phyloP scores from a whole-genome alignment of 139 green algal genomes.

The Chlorella sp. region DNA sequence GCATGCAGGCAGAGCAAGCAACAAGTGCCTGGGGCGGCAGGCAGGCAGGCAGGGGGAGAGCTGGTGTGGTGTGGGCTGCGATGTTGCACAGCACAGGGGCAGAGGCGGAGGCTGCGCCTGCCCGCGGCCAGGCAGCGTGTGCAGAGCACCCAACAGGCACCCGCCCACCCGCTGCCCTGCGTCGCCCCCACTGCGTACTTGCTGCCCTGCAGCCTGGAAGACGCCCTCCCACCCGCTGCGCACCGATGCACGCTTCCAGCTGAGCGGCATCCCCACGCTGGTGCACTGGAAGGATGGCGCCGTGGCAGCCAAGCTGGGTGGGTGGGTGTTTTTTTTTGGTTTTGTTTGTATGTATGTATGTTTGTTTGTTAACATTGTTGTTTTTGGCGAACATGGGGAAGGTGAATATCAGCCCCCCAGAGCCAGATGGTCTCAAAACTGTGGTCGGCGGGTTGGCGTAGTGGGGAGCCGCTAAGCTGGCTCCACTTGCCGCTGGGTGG shows the following conservation, averaged over 20 bases:
- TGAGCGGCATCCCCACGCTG: constrained; percentile 16
- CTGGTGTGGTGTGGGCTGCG: not conserved
- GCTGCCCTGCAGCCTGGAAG: constrained; percentile 13
- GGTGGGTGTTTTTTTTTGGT: too few relatives aligned
- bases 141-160: too few relatives aligned
- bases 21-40: too few relatives aligned
- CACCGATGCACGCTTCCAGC: constrained; percentile 19
- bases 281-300: not conserved
- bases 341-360: too few relatives aligned
- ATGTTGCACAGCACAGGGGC: not conserved
- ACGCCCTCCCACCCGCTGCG: constrained; percentile 13
- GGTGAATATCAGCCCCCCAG: too few relatives aligned
- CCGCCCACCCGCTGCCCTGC: not conserved
- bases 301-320: constrained; percentile 21
- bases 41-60: too few relatives aligned
- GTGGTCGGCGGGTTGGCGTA: too few relatives aligned
- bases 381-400: too few relatives aligned
- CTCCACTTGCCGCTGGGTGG: too few relatives aligned
- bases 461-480: too few relatives aligned
- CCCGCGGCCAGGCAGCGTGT: too few relatives aligned
- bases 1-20: not conserved
- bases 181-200: not conserved
- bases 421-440: not conserved
- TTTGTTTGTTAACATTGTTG: too few relatives aligned
- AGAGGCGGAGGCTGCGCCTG: not conserved